Evolutionary conservation across 345 rosid genomes (phyloP), one percentile per base, ranked within the genome.

Genomic region (Acer campestre): DNA sequence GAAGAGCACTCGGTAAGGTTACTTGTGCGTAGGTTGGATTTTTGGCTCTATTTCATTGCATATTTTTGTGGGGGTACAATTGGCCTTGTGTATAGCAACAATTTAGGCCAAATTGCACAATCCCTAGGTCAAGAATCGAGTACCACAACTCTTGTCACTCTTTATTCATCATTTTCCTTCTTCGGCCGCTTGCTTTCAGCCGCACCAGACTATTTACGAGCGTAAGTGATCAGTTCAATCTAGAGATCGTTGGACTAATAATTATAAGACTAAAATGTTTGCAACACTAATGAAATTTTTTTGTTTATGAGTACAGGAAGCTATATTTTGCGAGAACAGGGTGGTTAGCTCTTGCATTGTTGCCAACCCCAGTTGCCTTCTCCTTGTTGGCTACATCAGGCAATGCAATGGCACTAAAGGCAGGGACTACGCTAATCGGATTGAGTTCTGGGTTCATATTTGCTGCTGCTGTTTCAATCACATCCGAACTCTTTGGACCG

Each of bases 151-250:
- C 95, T 96, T 75, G 83, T 96, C 71, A 94, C 98, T 12, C 90
- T 96, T 20, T 94, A 94, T 76, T 92, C 99, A 5, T 83, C 99
- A 18, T 94, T 94, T 88, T 96, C 98, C 61, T 96, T 96, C 88
- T 96, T 96, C 10, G 99, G 99, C n/a, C 91, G 99, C 25, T 76
- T 96, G 78, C 92, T 96, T 44, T 92, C 99, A 0, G 97, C 99
- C 14, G 89, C 89, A 61, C 98, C 97, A 0, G 99, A 96, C 78
- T 96, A 92, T 77, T 78, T 96, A 58, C 89, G 99, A 10, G 81
- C 83, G 98, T 94, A 89, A 87, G 95, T 77, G 0, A 75, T 73
- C 25, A 12, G 6, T 18, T 7, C 10, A n/a, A 6, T 20, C 27
- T 1, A 59, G 49, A 46, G 49, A 10, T 46, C 11, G 10, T 42